A percentile compares a stretch with the other conserved stretches of the same genome.
These are phyloP conservation scores for Phytophthora chlamydospora DNA, from an alignment of 352 stramenopile genomes.

Conservation along the genomic window DNA sequence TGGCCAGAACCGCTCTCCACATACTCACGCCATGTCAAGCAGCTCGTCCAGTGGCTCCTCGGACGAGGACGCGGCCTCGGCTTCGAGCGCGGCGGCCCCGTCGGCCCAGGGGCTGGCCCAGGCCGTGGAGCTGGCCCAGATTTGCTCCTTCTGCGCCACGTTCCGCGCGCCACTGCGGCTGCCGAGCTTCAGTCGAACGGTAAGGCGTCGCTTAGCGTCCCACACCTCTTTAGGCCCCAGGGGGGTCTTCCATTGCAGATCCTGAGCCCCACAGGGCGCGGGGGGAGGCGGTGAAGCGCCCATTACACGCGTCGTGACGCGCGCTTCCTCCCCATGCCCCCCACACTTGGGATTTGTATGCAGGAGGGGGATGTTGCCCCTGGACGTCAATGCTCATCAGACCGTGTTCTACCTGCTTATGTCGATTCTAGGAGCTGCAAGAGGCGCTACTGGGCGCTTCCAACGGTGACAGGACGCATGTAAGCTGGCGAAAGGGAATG, in stretches of 20 bases:
- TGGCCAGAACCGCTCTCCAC: slow-evolving; percentile 27
- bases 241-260: slow-evolving; percentile 10
- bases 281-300: slow-evolving; percentile 9
- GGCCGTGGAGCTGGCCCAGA: slow-evolving; percentile 67
- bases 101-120: slow-evolving; percentile 38
- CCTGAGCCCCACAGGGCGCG: slow-evolving; percentile 6
- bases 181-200: slow-evolving; percentile 73
- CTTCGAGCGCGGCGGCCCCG: slow-evolving; percentile 10
- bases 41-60: slow-evolving; percentile 51
- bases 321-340: slow-evolving; percentile 14
- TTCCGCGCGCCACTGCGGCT: slow-evolving; percentile 79
- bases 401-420: slow-evolving; percentile 26
- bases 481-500: slow-evolving; percentile 25
- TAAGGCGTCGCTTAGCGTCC: slow-evolving; percentile 38
- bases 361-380: slow-evolving; percentile 11
- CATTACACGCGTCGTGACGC: slow-evolving; percentile 5
- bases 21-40: slow-evolving; percentile 50
- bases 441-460: slow-evolving; percentile 57
- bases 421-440: slow-evolving; percentile 62
- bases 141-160: slow-evolving; percentile 76
- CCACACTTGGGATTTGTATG: slow-evolving; percentile 41
- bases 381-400: slow-evolving; percentile 18
- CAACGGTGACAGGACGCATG: slow-evolving; percentile 50
- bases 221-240: not conserved
- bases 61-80: slow-evolving; percentile 34